Base-by-base conservation (phyloP, 2,329 filamentous ascomycete species). In the Aspergillus sp. region DNA sequence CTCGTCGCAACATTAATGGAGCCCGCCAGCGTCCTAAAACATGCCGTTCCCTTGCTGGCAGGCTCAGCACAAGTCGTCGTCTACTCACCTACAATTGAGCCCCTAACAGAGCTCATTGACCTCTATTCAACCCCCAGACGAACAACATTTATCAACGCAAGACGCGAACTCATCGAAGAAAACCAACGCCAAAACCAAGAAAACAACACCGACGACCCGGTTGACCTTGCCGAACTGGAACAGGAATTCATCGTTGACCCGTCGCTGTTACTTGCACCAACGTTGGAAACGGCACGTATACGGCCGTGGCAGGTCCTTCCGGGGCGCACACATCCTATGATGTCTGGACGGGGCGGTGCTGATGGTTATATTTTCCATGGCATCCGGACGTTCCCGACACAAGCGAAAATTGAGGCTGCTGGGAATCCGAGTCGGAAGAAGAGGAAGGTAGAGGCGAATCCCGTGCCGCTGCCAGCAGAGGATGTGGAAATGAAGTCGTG, bases 281-380 rank as follows among this genome's bases (percentile, higher is more conserved):
- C 79, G 10, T 75, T 98, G 46, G 90, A 97, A 71, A 93, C 84
- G 2, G 87, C 85, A 43, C 78, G 88, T 12, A 84, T 86, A 4
- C 78, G 86, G 52, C 77, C 81, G 46, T 97, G 89, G 88, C 93
- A 98, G 73, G 90, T 96, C 2, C 68, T 98, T 42, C 93, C 93
- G 0, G 88, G 89, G 0, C 76, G 93, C 46, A 97, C 93, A 45
- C 93, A 98, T 71, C 93, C 93, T 5, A 69, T 94, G 47, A 98
- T 98, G 93, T 95, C 88, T 50, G 83, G 83, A 33, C 79, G 81
- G 37, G 93, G 93, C 17, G 91, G 91, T 0, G 83, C 89, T 0
- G 91, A 97, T 62, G 93, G 93, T 0, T 98, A 88, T 66, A 66
- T 98, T 3, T 90, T 97, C 57, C 91, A 89, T 23, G 91, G 80